Conservation (phyloP, 176 grass and related monocot species). For the Zizania latifolia region DNA sequence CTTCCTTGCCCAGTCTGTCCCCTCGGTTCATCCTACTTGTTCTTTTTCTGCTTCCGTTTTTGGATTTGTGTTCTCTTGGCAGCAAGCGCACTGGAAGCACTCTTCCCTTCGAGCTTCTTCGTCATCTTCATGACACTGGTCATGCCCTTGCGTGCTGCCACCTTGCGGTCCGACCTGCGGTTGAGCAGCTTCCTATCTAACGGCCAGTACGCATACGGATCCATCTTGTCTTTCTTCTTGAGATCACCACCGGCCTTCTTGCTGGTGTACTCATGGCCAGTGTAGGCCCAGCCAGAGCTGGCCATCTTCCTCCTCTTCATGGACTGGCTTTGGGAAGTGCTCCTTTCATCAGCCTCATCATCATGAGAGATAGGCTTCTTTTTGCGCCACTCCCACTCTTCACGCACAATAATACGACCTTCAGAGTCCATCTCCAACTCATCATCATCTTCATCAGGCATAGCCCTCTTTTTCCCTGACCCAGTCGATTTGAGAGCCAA, state of each 20-base stretch:
- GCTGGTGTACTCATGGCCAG: slow-evolving; percentile 74
- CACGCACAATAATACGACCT: slow-evolving; percentile 70
- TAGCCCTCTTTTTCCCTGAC: slow-evolving; percentile 44
- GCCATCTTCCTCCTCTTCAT: slow-evolving; percentile 57
- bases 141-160: slow-evolving; percentile 76
- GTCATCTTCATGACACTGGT: slow-evolving; percentile 69
- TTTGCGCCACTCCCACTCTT: slow-evolving; percentile 48
- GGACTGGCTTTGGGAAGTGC: slow-evolving; percentile 34
- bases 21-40: slow-evolving; percentile 11
- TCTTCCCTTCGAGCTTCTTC: slow-evolving; percentile 81
- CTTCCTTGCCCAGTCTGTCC: background rate
- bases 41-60: slow-evolving; percentile 48
- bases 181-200: slow-evolving; percentile 84
- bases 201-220: slow-evolving; percentile 91
- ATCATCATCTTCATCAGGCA: slow-evolving; percentile 26
- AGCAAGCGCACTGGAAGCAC: slow-evolving; percentile 49
- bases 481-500: slow-evolving; percentile 53
- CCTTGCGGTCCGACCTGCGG: slow-evolving; percentile 67
- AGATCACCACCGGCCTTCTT: slow-evolving; percentile 78
- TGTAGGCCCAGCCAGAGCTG: slow-evolving; percentile 78
- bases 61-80: slow-evolving; percentile 1
- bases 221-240: slow-evolving; percentile 87
- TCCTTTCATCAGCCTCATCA: slow-evolving; percentile 42
- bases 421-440: slow-evolving; percentile 70
- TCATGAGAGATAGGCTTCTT: slow-evolving; percentile 40